Percentiles rank a stretch among this genome's conserved stretches.
These are phyloP conservation scores for Dichotomopilus funicola DNA, from an alignment of 2,329 filamentous ascomycete genomes.

Conservation along the genomic window DNA sequence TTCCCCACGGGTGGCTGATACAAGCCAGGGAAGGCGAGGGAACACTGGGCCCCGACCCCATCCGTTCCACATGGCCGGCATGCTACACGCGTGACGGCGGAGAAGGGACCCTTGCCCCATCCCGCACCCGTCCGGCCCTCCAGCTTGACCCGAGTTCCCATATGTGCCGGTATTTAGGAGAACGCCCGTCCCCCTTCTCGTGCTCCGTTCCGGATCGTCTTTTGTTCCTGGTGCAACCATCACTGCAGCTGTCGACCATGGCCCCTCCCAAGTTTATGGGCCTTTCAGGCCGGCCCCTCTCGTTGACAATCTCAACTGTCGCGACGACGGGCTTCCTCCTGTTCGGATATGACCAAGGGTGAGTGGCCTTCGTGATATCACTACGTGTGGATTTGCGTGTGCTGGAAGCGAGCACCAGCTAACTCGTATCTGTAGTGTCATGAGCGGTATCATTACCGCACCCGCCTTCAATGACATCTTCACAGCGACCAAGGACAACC, in stretches of 20 bases:
- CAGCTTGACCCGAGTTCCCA: not conserved
- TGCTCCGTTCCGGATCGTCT: not conserved
- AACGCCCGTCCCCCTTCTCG: not conserved
- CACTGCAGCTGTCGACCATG: conserved; percentile 32
- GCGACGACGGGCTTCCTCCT: conserved; percentile 58
- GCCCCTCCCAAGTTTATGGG: conserved; percentile 51
- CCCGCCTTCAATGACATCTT: conserved; percentile 45
- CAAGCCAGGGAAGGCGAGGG: too few species aligned
- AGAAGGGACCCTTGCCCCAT: not conserved
- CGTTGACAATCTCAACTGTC: conserved; percentile 52
- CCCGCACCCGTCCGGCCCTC: not conserved
- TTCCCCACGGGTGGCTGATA: conserved; percentile 10
- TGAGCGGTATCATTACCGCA: conserved; percentile 49
- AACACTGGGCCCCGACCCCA: not conserved
- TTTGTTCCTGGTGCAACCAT: not conserved
- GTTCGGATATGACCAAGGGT: conserved; percentile 53
- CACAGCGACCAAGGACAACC: conserved; percentile 35
- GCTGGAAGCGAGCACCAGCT: not conserved
- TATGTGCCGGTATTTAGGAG: conserved; percentile 11
- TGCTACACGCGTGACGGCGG: not conserved
- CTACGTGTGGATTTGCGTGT: too few species aligned
- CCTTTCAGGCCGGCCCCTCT: conserved; percentile 51
- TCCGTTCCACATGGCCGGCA: conserved; percentile 7
- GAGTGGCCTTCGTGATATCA: conserved; percentile 15
- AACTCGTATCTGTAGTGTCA: conserved; percentile 32